Evolutionary conservation across 176 grass and related monocot species (phyloP).

Genomic region (Triticum urartu): DNA sequence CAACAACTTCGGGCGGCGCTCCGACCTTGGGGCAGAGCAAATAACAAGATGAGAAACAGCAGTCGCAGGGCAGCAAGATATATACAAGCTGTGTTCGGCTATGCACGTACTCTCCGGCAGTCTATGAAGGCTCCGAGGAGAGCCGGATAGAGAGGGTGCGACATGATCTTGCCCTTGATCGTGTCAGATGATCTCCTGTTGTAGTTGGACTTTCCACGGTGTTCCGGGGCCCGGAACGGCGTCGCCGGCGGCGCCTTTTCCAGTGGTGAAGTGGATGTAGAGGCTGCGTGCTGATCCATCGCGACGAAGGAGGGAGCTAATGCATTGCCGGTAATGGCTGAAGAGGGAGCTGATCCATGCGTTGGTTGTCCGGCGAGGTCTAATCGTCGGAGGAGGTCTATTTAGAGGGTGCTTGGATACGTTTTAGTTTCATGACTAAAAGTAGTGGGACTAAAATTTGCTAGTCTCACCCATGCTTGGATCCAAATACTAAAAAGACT

Average conservation of each 20-base stretch:
- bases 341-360: conserved; percentile 50
- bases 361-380: neutral
- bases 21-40: conserved; percentile 42
- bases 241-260: neutral
- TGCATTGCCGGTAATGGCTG: neutral
- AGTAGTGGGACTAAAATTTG: no score
- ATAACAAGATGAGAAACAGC: neutral
- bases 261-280: neutral
- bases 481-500: no score
- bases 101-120: conserved; percentile 51
- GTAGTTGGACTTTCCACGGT: neutral
- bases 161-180: conserved; percentile 75
- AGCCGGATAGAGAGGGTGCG: conserved; percentile 67
- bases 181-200: conserved; percentile 30
- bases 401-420: neutral
- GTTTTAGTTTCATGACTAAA: no score
- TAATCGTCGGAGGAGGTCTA: neutral
- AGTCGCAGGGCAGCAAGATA: neutral
- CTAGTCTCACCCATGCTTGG: no score
- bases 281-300: neutral
- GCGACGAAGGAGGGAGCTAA: neutral
- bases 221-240: neutral
- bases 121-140: conserved; percentile 73
- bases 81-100: neutral
- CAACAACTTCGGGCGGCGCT: conserved; percentile 63